A percentile compares a stretch with the other conserved stretches of the same genome.
phyloP scores from a whole-genome alignment of 345 rosid genomes.

The Ceriops decandra region DNA sequence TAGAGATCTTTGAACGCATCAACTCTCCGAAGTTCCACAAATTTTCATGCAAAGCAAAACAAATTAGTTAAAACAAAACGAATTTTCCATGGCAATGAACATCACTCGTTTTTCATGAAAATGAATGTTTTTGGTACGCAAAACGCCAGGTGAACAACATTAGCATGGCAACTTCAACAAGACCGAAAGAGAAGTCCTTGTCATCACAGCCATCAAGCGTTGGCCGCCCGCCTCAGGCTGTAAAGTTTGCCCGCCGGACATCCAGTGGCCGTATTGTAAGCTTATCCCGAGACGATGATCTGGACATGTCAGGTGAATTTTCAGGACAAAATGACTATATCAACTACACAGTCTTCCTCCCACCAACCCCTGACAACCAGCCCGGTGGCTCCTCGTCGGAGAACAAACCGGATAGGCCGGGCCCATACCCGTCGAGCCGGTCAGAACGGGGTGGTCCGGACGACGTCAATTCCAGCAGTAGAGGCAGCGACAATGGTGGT shows the following conservation, averaged over 20 bases:
- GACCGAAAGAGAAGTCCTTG: constrained; percentile 35
- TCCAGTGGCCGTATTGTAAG: constrained; percentile 66
- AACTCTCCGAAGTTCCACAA: constrained; percentile 6
- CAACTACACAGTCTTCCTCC: constrained; percentile 88
- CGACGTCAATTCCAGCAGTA: constrained; percentile 16
- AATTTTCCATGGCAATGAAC: neutral
- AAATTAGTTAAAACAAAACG: neutral
- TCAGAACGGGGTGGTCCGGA: constrained; percentile 7
- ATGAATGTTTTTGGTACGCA: neutral
- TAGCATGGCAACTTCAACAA: constrained; percentile 34
- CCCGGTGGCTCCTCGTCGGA: constrained; percentile 40
- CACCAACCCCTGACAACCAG: constrained; percentile 94
- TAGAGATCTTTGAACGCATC: constrained; percentile 20
- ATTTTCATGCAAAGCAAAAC: neutral
- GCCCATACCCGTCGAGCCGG: constrained; percentile 20
- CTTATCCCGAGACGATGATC: constrained; percentile 70
- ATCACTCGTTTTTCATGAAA: constrained; percentile 9
- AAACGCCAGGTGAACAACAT: neutral
- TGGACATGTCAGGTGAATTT: constrained; percentile 62
- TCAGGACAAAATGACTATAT: constrained; percentile 72
- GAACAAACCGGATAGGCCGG: constrained; percentile 30
- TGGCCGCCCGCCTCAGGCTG: constrained; percentile 56
- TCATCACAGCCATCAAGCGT: constrained; percentile 39
- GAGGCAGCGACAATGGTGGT: constrained; percentile 7
- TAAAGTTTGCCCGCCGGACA: constrained; percentile 59